phyloP scores from a whole-genome alignment of 2,329 filamentous ascomycete genomes.

The Teratosphaeriaceae sp. region DNA sequence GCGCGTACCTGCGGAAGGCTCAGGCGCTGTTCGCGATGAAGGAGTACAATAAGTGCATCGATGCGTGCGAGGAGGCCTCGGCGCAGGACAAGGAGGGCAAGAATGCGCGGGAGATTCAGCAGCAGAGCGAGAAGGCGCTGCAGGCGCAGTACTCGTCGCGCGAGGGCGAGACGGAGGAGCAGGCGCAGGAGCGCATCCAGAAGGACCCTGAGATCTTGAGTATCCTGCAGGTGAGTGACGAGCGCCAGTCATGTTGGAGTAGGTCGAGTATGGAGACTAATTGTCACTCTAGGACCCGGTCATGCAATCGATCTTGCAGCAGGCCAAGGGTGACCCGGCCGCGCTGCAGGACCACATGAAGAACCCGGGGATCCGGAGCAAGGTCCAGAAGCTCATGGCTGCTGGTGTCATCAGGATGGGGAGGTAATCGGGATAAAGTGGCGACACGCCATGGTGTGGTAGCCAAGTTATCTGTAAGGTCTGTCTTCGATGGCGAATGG shows the following conservation, averaged over 20 bases:
- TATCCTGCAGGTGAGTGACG: slow-evolving; percentile 61
- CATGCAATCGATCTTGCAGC: slow-evolving; percentile 95
- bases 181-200: slow-evolving; percentile 86
- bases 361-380: slow-evolving; percentile 75
- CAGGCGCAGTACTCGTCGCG: slow-evolving; percentile 82
- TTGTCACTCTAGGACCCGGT: slow-evolving; percentile 90
- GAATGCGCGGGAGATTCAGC: slow-evolving; percentile 85
- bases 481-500: neutral
- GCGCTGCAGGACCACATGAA: slow-evolving; percentile 96
- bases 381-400: slow-evolving; percentile 91
- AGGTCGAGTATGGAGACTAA: slow-evolving; percentile 57
- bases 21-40: slow-evolving; percentile 96
- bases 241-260: neutral
- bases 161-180: slow-evolving; percentile 84
- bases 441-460: too few relatives aligned
- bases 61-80: slow-evolving; percentile 76
- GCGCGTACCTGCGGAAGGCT: slow-evolving; percentile 93
- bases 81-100: slow-evolving; percentile 71
- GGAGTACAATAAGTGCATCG: slow-evolving; percentile 92
- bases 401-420: slow-evolving; percentile 68
- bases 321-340: slow-evolving; percentile 83
- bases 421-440: too few relatives aligned
- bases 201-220: slow-evolving; percentile 61
- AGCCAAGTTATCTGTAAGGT: too few relatives aligned
- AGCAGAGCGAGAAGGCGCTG: slow-evolving; percentile 89